Base-by-base conservation (phyloP, 306 rosid species). In the Cicer chorassanicum region DNA sequence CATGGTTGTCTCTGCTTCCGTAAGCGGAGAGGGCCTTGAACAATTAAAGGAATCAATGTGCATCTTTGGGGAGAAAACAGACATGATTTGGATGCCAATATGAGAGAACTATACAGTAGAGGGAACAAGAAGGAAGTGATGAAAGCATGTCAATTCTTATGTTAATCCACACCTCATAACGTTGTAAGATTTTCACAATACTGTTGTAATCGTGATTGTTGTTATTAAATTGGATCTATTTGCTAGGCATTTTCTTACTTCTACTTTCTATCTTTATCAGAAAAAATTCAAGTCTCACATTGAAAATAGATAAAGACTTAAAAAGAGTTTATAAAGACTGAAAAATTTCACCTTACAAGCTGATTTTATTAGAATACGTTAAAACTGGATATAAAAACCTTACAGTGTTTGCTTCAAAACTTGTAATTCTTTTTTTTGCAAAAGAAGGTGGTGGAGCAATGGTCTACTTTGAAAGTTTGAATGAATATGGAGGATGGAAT, bases 1-100 rank as follows among this genome's bases (percentile, higher is more conserved):
- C 93, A 83, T 39, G 89, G 97, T 43, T 93, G 97, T 77, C 83
- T 93, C 18, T 93, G 98, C 88, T 83, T 91, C 84, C 87, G 91
- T 68, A 89, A 80, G 79, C 34, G 78, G 7, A 82, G 92, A 77
- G 98, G 98, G 44, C 98, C 98, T 11, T 93, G 84, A 86, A 55
- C 79, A 75, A 80, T 48, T 82, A 53, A 53, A 21, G 64, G 40
- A 57, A 57, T 24, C 64, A 11, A 57, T 24, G 7, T 11, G 41
- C 24, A 57, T 57, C 41, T 57, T 53, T 53, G 40, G 40, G 1
- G 48, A 43, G 48, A 43, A 43, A 43, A 43, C 9, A 43, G 11
- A 29, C 36, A 29, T 29, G 48, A 43, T 43, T 43, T 43, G 48
- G 48, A 43, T 43, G 11, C 48, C 6, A 43, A 43, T 12, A 43